Evolutionary conservation across 1,284 basidiomycete species (phyloP).

Genomic region (Fomes fomentarius): DNA sequence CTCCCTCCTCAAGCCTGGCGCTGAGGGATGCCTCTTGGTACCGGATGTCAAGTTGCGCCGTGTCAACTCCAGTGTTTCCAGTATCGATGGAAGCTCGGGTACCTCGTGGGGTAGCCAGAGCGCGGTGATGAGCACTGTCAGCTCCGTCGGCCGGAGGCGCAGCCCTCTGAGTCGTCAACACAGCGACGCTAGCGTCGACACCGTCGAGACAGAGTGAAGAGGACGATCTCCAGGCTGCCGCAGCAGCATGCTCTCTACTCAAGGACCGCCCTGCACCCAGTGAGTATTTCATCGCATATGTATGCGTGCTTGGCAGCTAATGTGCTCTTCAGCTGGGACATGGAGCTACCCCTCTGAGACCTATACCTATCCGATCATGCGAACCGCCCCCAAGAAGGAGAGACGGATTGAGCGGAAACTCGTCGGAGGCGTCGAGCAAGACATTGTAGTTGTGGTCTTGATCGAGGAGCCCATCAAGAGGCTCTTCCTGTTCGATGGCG

Average conservation of each 20-base stretch:
- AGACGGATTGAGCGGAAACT: constrained; percentile 49
- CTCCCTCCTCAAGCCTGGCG: constrained; percentile 54
- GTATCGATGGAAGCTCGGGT: constrained; percentile 26
- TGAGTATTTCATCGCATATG: constrained; percentile 14
- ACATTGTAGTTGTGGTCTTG: constrained; percentile 55
- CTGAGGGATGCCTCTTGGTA: constrained; percentile 67
- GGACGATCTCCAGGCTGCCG: constrained; percentile 23
- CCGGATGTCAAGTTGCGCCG: constrained; percentile 60
- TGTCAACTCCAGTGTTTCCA: constrained; percentile 30
- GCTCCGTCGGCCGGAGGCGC: constrained; percentile 29
- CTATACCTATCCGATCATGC: constrained; percentile 67
- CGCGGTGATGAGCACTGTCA: constrained; percentile 9
- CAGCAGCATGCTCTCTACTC: constrained; percentile 19
- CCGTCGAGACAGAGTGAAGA: constrained; percentile 41
- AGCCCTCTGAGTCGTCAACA: constrained; percentile 46
- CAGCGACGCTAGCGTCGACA: constrained; percentile 34
- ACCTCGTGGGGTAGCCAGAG: constrained; percentile 26
- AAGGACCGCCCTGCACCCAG: constrained; percentile 34
- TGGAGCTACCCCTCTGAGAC: constrained; percentile 70
- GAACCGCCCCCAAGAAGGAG: constrained; percentile 55
- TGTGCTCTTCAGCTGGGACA: constrained; percentile 49
- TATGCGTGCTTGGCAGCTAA: constrained; percentile 12
- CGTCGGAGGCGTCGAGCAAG: constrained; percentile 54
- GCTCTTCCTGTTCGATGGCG: constrained; percentile 52
- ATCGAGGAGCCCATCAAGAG: constrained; percentile 48